phyloP scores from a whole-genome alignment of 345 rosid species.

The Angophora floribunda region DNA sequence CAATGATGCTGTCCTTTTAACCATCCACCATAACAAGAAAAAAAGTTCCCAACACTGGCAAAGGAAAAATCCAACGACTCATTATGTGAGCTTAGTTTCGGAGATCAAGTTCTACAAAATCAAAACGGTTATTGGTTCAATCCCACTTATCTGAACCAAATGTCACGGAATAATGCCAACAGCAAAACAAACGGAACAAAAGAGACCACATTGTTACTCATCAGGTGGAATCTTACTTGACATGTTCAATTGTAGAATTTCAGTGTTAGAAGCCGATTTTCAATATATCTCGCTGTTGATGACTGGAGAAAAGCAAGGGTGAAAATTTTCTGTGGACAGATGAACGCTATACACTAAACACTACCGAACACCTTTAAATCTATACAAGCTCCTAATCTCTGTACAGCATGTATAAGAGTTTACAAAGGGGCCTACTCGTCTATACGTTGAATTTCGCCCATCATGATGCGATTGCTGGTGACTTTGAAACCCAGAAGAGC shows the following conservation, averaged over 20 bases:
- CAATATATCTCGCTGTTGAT: not conserved
- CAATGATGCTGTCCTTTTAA: not conserved
- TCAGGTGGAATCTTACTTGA: not conserved
- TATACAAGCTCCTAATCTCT: constrained; percentile 11
- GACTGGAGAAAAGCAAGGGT: not conserved
- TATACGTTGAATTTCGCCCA: constrained; percentile 73
- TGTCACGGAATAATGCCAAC: not conserved
- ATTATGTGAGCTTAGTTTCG: not conserved
- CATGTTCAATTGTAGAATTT: not conserved
- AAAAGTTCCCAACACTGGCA: not conserved
- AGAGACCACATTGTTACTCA: not conserved
- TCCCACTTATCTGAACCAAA: not conserved
- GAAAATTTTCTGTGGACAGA: not conserved
- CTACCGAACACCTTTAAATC: not conserved
- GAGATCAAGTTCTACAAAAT: not conserved
- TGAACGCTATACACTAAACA: not conserved
- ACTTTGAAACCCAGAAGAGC: constrained; percentile 91
- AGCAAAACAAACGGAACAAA: not conserved
- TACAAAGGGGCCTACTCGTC: constrained; percentile 38
- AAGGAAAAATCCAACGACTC: not conserved
- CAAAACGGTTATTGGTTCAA: not conserved
- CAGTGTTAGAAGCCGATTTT: not conserved
- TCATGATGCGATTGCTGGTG: constrained; percentile 84
- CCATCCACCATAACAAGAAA: not conserved
- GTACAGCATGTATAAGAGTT: not conserved